Evolutionary conservation across 164 flowering plant genomes (phyloP).

Genomic region (Vitis cinerea): DNA sequence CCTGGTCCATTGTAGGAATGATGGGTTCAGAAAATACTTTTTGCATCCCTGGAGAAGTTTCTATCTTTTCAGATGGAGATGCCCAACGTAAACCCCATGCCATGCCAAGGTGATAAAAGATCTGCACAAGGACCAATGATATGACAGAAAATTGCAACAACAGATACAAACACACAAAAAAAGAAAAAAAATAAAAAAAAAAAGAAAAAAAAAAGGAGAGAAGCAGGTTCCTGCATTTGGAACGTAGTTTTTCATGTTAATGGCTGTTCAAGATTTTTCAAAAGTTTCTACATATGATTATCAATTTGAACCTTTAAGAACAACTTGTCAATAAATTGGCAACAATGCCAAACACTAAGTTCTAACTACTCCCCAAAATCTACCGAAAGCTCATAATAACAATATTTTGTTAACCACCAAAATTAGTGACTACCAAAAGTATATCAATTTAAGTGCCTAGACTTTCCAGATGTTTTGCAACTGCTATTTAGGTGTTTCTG

Average conservation of each 20-base stretch:
- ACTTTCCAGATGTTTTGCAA: neutral
- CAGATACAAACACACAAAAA: neutral
- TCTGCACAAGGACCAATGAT: slow-evolving; percentile 39
- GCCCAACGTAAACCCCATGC: slow-evolving; percentile 89
- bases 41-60: slow-evolving; percentile 19
- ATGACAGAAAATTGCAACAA: neutral
- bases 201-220: neutral
- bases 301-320: neutral
- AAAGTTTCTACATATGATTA: too few species aligned
- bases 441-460: neutral
- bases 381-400: too few species aligned
- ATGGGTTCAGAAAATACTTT: slow-evolving; percentile 53
- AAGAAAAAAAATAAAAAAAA: neutral
- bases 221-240: neutral
- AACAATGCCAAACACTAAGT: too few species aligned
- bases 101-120: slow-evolving; percentile 79
- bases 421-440: neutral
- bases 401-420: neutral
- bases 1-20: slow-evolving; percentile 67
- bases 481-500: too few species aligned
- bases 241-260: too few species aligned
- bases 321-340: too few species aligned
- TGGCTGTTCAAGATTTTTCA: too few species aligned
- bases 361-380: too few species aligned
- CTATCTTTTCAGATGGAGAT: slow-evolving; percentile 23